These are phyloP conservation scores for Ampelomyces quisqualis DNA, from an alignment of 2,329 filamentous ascomycete species.

Conservation along the genomic window DNA sequence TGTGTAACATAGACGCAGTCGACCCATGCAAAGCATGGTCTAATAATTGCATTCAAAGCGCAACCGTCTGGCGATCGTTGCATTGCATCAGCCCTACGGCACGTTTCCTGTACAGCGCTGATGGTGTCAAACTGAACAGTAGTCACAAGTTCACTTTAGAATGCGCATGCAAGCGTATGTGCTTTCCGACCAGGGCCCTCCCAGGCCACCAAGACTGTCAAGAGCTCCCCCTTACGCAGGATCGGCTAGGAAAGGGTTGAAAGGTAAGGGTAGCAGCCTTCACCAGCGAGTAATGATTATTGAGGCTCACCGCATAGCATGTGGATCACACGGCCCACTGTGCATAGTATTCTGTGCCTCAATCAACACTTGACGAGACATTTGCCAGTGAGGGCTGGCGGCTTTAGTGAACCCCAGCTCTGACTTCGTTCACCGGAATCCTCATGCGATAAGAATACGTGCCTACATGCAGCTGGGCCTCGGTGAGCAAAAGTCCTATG, in stretches of 20 bases:
- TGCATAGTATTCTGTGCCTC: constrained; percentile 10
- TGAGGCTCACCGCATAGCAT: constrained; percentile 3
- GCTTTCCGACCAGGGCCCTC: constrained; percentile 7
- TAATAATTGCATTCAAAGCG: constrained; percentile 11
- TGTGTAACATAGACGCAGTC: constrained; percentile 4
- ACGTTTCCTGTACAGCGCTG: constrained; percentile 9
- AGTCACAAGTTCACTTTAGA: constrained; percentile 9
- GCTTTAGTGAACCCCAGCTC: constrained; percentile 3
- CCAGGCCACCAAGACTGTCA: constrained; percentile 6
- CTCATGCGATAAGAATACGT: constrained; percentile 18
- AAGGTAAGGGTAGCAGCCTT: constrained; percentile 2
- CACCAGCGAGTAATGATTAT: constrained; percentile 3
- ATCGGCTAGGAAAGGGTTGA: constrained; percentile 8
- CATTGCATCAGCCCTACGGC: constrained; percentile 28
- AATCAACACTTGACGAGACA: constrained; percentile 5
- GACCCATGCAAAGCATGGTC: constrained; percentile 9
- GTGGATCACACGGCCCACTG: constrained; percentile 14
- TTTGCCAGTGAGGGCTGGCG: constrained; percentile 9
- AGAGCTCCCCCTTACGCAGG: constrained; percentile 3
- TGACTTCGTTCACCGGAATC: constrained; percentile 18
- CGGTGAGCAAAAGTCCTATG: too few species aligned
- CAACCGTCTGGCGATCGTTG: constrained; percentile 13
- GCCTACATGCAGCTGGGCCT: constrained; percentile 13
- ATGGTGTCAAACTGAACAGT: constrained; percentile 9
- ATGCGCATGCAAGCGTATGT: constrained; percentile 12